These are phyloP conservation scores for Passiflora organensis DNA, from an alignment of 345 rosid genomes.

Conservation along the genomic window DNA sequence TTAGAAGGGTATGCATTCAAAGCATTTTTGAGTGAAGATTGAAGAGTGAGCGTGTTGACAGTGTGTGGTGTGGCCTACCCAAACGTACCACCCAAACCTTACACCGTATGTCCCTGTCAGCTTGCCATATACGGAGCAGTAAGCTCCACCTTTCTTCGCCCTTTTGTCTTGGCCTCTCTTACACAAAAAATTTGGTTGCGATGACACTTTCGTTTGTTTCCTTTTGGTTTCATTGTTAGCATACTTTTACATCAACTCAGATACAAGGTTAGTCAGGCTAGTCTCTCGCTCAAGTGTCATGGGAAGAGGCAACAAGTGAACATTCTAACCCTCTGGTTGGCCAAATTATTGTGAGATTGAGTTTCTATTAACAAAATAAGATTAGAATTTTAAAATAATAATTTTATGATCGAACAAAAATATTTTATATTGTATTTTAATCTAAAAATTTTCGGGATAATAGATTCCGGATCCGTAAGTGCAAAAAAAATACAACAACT, in stretches of 20 bases:
- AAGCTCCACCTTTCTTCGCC: not conserved
- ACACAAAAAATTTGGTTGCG: not conserved
- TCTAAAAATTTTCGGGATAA: no score
- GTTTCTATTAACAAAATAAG: no score
- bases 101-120: slow-evolving; percentile 5
- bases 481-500: no score
- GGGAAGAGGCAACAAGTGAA: no score
- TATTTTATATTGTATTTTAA: no score
- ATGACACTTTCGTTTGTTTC: slow-evolving; percentile 3
- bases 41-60: slow-evolving; percentile 13
- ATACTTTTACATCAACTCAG: slow-evolving; percentile 1
- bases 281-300: no score
- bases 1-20: not conserved
- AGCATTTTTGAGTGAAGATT: slow-evolving; percentile 13
- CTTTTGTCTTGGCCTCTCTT: not conserved
- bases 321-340: no score
- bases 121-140: slow-evolving; percentile 8
- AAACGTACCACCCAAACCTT: slow-evolving; percentile 13
- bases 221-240: slow-evolving; percentile 3
- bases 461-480: no score
- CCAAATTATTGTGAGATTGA: no score
- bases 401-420: no score
- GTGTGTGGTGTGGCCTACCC: slow-evolving; percentile 20
- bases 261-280: no score
- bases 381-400: no score